Base-by-base conservation (phyloP, 352 stramenopile species). In the Globisporangium heterothallicum region DNA sequence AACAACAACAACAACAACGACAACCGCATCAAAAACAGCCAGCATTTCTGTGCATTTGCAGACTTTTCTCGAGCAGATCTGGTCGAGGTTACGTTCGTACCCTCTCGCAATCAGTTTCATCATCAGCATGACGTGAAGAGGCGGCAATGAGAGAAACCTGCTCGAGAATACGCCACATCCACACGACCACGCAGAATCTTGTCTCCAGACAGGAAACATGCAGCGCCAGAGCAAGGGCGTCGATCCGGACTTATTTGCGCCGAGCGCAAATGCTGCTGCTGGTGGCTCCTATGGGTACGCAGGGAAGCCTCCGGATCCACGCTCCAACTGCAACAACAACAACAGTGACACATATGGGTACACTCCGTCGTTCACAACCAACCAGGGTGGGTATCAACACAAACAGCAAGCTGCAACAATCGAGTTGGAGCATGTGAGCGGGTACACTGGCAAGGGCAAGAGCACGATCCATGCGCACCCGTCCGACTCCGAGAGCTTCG, bases 401-500 rank as follows among this genome's bases (percentile, higher is more conserved):
- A 29, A 54, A 25, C 45, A 48, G 13, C 21, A 27, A 13, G 36
- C 57, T 22, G 10, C 49, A 6, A 62, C 55, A 3, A 55, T 91
- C 9, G 79, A 88, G 61, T 64, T 91, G 6, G 78, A 91, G 53
- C 78, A 87, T 29, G 64, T 92, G 36, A 78, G 68, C 24, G 74
- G 74, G 16, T 86, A 66, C 50, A 84, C 70, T 9, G 74, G 68
- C 52, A 81, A 79, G 36, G 65, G 62, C 42, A 81, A 78, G 53
- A 59, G 42, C 61, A 84, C 72, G 34, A 64, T 84, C 16, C 72
- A 82, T 54, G 68, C 70, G 12, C 72, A 86, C 30, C 72, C 74
- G 29, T 64, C 47, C 4, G 68, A 86, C 35, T 59, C 63, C 0
- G 65, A 78, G 44, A 61, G 69, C 59, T 86, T 71, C 65, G 73